Evolutionary conservation across 169 alveolate genomes (phyloP).

Genomic region (Theileria annulata): DNA sequence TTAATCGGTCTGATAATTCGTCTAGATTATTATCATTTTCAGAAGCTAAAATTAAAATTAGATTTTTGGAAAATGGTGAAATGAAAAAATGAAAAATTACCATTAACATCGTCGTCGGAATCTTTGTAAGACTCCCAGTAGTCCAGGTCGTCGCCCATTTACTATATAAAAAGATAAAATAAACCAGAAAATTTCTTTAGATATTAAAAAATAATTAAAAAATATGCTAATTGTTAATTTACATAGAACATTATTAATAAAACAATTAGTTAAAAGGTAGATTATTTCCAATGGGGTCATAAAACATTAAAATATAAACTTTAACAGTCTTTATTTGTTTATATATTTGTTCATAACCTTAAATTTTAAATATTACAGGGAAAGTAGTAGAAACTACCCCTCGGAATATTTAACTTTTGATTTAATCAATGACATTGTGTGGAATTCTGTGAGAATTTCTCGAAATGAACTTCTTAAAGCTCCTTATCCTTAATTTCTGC

Average conservation of each 20-base stretch:
- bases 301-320: not conserved
- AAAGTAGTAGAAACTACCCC: not conserved
- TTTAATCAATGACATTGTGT: not conserved
- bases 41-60: not conserved
- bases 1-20: constrained; percentile 14
- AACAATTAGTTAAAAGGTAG: not conserved
- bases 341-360: not conserved
- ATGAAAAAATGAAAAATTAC: not conserved
- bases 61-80: not conserved
- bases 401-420: not conserved
- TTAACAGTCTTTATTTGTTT: not conserved
- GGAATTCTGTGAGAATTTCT: not conserved
- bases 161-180: no score
- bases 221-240: not conserved
- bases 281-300: not conserved
- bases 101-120: constrained; percentile 44
- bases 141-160: constrained; percentile 42
- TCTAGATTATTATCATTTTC: constrained; percentile 1
- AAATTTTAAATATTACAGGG: not conserved
- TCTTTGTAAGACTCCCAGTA: constrained; percentile 67
- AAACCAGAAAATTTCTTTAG: not conserved
- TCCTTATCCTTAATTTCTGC: constrained; percentile 21
- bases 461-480: constrained; percentile 23
- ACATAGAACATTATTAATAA: constrained; percentile 1
- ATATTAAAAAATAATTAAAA: not conserved